Conservation (phyloP, 2,329 filamentous ascomycete species). For the Metarhizium album region DNA sequence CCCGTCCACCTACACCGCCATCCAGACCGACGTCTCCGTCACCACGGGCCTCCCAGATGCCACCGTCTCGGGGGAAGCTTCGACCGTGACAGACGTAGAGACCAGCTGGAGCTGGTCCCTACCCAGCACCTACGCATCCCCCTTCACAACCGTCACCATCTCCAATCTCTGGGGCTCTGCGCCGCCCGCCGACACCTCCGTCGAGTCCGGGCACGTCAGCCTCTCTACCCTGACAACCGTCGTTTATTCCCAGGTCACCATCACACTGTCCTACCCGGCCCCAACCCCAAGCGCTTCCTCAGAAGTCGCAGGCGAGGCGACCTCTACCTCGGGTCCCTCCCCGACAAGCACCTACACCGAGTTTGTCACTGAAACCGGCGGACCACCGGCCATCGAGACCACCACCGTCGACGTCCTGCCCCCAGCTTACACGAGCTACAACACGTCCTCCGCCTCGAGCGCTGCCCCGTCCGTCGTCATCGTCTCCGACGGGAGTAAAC, state of each 20-base stretch:
- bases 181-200: not conserved
- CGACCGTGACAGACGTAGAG: conserved; percentile 20
- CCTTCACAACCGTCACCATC: conserved; percentile 18
- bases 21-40: conserved; percentile 17
- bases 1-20: conserved; percentile 19
- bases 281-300: conserved; percentile 6
- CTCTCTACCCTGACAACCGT: conserved; percentile 15
- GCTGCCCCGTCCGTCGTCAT: conserved; percentile 17
- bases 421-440: conserved; percentile 13
- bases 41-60: conserved; percentile 22
- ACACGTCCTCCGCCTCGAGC: conserved; percentile 17
- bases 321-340: conserved; percentile 11
- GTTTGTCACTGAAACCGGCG: conserved; percentile 21
- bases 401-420: conserved; percentile 22
- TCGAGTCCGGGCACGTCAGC: not conserved
- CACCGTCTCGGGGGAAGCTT: conserved; percentile 20
- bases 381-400: conserved; percentile 17
- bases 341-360: conserved; percentile 18
- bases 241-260: conserved; percentile 12
- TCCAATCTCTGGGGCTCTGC: conserved; percentile 19
- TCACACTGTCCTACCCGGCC: conserved; percentile 14
- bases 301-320: conserved; percentile 14
- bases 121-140: conserved; percentile 7
- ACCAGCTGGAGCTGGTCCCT: conserved; percentile 14
- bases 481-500: conserved; percentile 23